These are phyloP conservation scores for Colletotrichum paranaense DNA, from an alignment of 2,329 filamentous ascomycete species.

Conservation along the genomic window DNA sequence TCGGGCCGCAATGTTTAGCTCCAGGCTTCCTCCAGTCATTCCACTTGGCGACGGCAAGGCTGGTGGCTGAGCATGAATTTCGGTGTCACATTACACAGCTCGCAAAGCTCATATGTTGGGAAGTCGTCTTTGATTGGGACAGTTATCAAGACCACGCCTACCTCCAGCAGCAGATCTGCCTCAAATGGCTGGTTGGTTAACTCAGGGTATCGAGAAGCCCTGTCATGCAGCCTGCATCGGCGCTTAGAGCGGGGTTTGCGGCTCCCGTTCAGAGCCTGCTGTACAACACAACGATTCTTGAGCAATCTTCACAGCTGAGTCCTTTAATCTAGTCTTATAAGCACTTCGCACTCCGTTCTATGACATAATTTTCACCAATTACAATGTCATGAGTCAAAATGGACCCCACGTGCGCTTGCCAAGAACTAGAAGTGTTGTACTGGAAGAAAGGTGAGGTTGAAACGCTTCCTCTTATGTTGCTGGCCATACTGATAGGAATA, in stretches of 20 bases:
- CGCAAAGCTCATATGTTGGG: background rate
- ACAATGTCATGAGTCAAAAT: background rate
- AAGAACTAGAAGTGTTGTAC: background rate
- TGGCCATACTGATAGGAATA: background rate
- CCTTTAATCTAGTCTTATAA: background rate
- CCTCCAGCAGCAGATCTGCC: background rate
- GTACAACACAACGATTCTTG: background rate
- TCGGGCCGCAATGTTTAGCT: background rate
- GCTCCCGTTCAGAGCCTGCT: slow-evolving; percentile 7
- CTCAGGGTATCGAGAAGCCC: background rate
- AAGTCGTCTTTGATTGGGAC: background rate
- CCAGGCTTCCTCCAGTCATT: background rate
- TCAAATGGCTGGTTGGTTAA: slow-evolving; percentile 11
- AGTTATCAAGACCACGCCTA: background rate
- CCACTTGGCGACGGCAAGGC: background rate
- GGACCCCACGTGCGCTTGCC: background rate
- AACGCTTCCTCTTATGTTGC: no score
- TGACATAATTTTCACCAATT: no score
- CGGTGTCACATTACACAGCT: background rate
- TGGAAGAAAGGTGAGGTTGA: slow-evolving; percentile 21
- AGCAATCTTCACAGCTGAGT: background rate
- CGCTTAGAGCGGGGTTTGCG: slow-evolving; percentile 1
- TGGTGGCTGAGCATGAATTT: background rate
- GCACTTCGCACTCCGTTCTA: no score
- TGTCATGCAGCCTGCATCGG: slow-evolving; percentile 1